Evolutionary conservation across 2,329 filamentous ascomycete species (phyloP).

Genomic region (Fusarium verrucosum): DNA sequence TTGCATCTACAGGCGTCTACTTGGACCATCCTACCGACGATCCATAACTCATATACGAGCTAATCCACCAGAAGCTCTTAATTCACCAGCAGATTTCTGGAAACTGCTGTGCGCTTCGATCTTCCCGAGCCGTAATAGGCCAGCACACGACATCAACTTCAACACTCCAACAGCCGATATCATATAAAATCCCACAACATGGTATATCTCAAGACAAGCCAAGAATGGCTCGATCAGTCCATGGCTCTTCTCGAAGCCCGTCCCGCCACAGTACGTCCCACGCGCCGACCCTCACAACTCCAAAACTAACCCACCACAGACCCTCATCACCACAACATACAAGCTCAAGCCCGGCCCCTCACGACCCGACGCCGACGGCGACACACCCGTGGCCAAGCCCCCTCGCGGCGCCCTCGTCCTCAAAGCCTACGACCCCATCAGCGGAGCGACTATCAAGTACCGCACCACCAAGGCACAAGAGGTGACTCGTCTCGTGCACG

Average conservation of each 20-base stretch:
- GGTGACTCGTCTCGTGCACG: constrained; percentile 79
- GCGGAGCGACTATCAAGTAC: constrained; percentile 89
- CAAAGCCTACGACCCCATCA: constrained; percentile 87
- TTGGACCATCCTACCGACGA: neutral
- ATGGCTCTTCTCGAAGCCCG: constrained; percentile 85
- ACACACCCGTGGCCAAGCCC: constrained; percentile 53
- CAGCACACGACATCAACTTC: constrained; percentile 14
- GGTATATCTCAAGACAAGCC: constrained; percentile 83
- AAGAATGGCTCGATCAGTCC: constrained; percentile 93
- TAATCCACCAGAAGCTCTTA: neutral
- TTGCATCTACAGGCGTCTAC: neutral
- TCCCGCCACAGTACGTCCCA: constrained; percentile 76
- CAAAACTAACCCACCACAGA: constrained; percentile 62
- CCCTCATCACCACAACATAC: constrained; percentile 93
- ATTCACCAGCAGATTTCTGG: neutral
- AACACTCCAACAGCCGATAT: neutral
- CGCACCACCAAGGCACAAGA: constrained; percentile 90
- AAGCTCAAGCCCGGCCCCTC: constrained; percentile 64
- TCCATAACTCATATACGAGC: neutral
- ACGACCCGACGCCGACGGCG: constrained; percentile 42
- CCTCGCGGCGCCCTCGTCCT: constrained; percentile 78
- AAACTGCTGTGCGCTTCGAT: neutral
- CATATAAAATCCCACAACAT: constrained; percentile 49
- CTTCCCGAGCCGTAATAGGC: neutral
- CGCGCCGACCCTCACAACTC: neutral